Conservation (phyloP, 768 basidiomycete species). For the Leccinum subgranulosum region DNA sequence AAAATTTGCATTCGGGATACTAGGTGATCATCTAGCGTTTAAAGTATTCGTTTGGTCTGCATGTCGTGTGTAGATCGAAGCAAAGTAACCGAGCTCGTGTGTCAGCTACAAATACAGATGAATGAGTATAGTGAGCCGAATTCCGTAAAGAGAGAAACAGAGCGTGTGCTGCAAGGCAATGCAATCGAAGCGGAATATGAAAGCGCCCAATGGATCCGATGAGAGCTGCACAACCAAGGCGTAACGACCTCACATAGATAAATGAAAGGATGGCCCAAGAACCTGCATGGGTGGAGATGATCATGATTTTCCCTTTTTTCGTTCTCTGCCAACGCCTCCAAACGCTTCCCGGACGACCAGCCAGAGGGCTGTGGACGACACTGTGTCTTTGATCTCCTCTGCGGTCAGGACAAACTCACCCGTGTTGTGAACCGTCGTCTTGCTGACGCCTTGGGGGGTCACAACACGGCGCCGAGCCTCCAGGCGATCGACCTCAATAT, state of each 20-base stretch:
- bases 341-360: constrained; percentile 90
- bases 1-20: background rate
- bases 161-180: background rate
- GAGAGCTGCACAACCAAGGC: constrained; percentile 4
- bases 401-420: constrained; percentile 62
- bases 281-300: background rate
- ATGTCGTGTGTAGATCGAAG: constrained; percentile 20
- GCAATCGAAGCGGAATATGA: constrained; percentile 9
- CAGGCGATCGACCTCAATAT: constrained; percentile 69
- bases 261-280: constrained; percentile 1
- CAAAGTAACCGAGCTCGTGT: constrained; percentile 11
- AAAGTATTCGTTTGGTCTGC: constrained; percentile 5
- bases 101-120: constrained; percentile 24
- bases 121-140: constrained; percentile 11
- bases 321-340: constrained; percentile 81
- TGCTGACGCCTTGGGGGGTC: constrained; percentile 25
- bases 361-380: constrained; percentile 88
- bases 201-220: constrained; percentile 16
- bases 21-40: constrained; percentile 2
- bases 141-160: constrained; percentile 1
- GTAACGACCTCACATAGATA: constrained; percentile 16
- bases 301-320: constrained; percentile 70
- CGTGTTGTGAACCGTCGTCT: constrained; percentile 17
- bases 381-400: constrained; percentile 92
- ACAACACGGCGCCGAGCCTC: constrained; percentile 48